Evolutionary conservation across 805 yeast species (phyloP).

Genomic region (Scheffersomyces ergatensis): DNA sequence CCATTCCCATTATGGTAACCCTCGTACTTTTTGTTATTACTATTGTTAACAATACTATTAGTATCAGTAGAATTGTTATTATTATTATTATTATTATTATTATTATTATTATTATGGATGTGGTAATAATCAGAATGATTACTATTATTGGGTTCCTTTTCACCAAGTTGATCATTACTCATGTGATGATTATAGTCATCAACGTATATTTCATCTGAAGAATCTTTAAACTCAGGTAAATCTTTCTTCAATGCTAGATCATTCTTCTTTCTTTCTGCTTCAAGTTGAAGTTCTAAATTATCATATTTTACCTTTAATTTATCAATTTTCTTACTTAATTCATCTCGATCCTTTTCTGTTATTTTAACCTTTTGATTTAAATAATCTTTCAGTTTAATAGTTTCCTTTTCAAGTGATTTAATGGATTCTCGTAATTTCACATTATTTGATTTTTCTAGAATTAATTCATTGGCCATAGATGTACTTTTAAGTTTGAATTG

Average conservation of each 20-base stretch:
- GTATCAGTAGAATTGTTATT: neutral
- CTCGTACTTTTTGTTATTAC: neutral
- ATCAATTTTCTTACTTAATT: neutral
- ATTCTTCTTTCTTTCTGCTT: neutral
- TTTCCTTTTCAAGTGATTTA: constrained; percentile 7
- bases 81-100: neutral
- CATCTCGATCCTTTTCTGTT: constrained; percentile 8
- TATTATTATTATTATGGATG: neutral
- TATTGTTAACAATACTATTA: neutral
- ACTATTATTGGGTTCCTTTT: neutral
- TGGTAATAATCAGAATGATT: neutral
- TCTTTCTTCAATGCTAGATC: neutral
- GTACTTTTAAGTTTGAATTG: constrained; percentile 13
- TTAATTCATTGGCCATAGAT: constrained; percentile 13
- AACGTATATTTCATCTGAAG: neutral
- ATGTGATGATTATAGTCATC: neutral
- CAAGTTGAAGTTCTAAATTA: neutral
- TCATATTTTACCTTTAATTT: neutral
- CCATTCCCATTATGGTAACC: too few relatives aligned
- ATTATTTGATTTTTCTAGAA: constrained; percentile 10
- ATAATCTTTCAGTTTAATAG: neutral
- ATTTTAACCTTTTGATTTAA: constrained; percentile 3
- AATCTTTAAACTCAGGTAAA: neutral
- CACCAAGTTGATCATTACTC: neutral
- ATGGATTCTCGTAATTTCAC: constrained; percentile 13